phyloP scores from a whole-genome alignment of 2,329 filamentous ascomycete species.

The Pyricularia sp. region DNA sequence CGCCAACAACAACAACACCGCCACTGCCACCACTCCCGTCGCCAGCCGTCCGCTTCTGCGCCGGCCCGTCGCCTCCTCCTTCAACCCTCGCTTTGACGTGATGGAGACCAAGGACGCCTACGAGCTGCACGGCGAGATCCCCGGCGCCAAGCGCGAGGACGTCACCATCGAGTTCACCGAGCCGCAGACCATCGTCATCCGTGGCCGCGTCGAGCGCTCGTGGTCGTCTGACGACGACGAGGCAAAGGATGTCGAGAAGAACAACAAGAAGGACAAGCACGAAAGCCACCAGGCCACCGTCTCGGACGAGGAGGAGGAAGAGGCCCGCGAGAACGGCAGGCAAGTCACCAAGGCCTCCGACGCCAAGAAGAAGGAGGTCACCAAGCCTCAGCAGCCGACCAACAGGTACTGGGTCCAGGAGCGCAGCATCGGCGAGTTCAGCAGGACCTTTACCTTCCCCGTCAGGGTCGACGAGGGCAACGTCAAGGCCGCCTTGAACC shows the following conservation, averaged over 20 bases:
- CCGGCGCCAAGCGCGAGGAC: slow-evolving; percentile 65
- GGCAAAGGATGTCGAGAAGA: slow-evolving; percentile 26
- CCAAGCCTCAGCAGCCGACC: slow-evolving; percentile 10
- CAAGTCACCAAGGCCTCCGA: slow-evolving; percentile 21
- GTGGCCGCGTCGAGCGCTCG: slow-evolving; percentile 58
- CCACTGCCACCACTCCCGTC: not conserved
- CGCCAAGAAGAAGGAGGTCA: slow-evolving; percentile 20
- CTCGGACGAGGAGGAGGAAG: slow-evolving; percentile 44
- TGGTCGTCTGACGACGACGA: slow-evolving; percentile 27
- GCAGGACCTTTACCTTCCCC: slow-evolving; percentile 60
- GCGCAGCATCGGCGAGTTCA: slow-evolving; percentile 58
- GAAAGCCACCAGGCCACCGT: slow-evolving; percentile 44
- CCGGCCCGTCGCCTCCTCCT: slow-evolving; percentile 30
- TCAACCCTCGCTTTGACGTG: slow-evolving; percentile 71
- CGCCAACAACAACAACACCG: slow-evolving; percentile 7
- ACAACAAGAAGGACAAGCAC: slow-evolving; percentile 10
- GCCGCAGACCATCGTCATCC: slow-evolving; percentile 61
- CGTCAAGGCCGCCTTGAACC: slow-evolving; percentile 53
- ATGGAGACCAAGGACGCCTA: slow-evolving; percentile 60
- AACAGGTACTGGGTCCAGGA: slow-evolving; percentile 58
- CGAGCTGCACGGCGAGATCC: slow-evolving; percentile 72
- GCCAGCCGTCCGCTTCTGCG: not conserved
- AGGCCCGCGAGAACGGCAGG: slow-evolving; percentile 15
- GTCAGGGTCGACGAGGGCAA: slow-evolving; percentile 50
- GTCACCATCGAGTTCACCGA: slow-evolving; percentile 74